Base-by-base conservation (phyloP, 345 rosid genomes). In the Bretschneidera sinensis region DNA sequence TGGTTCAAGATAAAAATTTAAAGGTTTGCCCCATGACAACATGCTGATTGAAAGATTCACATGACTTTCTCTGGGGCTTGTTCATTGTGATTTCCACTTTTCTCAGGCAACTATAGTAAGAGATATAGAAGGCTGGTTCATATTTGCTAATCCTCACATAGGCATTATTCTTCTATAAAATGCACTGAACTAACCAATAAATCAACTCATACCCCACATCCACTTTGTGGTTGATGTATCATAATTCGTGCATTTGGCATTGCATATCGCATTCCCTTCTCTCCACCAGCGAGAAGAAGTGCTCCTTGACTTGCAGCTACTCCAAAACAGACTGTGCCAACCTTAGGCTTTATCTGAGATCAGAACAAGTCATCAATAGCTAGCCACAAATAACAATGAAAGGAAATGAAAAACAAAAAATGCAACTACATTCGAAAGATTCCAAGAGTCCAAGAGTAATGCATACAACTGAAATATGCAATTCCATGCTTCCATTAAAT, bases 301-400 rank as follows among this genome's bases (percentile, higher is more conserved):
- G 96, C 92, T 63, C 85, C 96, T 81, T 87, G 89, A 74, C 97
- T 94, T 62, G 99, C 99, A 59, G 94, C 90, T 62, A 94, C 89
- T 58, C 97, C 99, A 57, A 94, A 89, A 68, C 96, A 84, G 22
- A 94, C 95, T 3, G 96, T 89, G 66, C 97, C 96, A 54, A 94
- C 95, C 86, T 76, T 94, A 43, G 95, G 97, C 76, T 89, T 89
- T 69, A 94, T 86, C 97, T 89, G 80, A 70, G 45, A 67, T 35
- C 57, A 66, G 48, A 59, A 59, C 6, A 39, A 39, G 16, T 39
- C 11, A 39, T 14, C 11, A 14, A 11, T 14, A 39, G 45, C 45
- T 14, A 13, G 2, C 1, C 45, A 39, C 10, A 39, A 11, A 39
- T 7, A 7, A 39, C 1, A 39, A 9, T 7, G 6, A 39, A 39